These are phyloP conservation scores for Scalesia atractyloides DNA, from an alignment of 129 eudicot species.

Conservation along the genomic window DNA sequence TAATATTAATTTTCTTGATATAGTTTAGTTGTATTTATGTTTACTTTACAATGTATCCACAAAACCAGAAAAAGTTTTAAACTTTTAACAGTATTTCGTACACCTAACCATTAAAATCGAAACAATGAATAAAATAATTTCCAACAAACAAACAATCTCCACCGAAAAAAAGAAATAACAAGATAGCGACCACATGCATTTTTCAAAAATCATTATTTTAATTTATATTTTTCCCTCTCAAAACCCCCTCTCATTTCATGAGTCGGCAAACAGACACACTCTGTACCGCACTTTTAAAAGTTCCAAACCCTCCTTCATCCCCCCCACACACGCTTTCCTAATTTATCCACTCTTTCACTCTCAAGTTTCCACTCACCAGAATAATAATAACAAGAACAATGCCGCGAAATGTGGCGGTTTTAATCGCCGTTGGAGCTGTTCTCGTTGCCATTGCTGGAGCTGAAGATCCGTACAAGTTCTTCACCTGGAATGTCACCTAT, in stretches of 20 bases:
- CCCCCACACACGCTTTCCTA: constrained; percentile 10
- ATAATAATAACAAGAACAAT: constrained; percentile 16
- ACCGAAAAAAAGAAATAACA: constrained; percentile 25
- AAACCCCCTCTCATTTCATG: constrained; percentile 13
- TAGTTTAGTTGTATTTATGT: no score
- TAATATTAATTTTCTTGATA: no score
- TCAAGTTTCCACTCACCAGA: neutral
- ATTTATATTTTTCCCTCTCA: constrained; percentile 43
- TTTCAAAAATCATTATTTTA: constrained; percentile 15
- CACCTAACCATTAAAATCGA: neutral
- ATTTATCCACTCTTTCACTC: neutral
- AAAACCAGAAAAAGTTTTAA: no score
- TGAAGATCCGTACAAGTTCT: constrained; percentile 78
- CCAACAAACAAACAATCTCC: constrained; percentile 25
- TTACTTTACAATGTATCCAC: no score
- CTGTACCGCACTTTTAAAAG: constrained; percentile 63
- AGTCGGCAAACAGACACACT: constrained; percentile 7
- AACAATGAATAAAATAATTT: neutral
- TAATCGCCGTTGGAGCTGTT: constrained; percentile 27
- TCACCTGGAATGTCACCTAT: constrained; percentile 88
- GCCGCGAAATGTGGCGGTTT: constrained; percentile 47
- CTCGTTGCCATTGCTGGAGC: constrained; percentile 52
- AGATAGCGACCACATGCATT: constrained; percentile 30
- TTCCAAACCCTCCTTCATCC: constrained; percentile 7
- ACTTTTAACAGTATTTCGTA: neutral